These are phyloP conservation scores for Rickenella mellea DNA, from an alignment of 768 basidiomycete species.

Conservation along the genomic window DNA sequence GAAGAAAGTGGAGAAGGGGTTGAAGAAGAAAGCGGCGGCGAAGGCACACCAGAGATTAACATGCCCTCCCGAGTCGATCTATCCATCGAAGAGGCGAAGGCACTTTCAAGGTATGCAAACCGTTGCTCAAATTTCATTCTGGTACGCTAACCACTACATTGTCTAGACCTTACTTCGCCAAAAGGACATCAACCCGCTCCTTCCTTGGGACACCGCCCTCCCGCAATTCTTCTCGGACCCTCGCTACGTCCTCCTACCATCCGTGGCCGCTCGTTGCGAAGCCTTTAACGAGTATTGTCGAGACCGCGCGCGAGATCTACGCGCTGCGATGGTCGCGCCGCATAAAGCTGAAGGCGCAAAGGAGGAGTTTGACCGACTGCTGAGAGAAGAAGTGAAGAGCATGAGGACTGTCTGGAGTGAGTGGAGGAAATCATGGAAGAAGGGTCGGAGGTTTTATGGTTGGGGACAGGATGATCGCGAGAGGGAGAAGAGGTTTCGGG, in stretches of 20 bases:
- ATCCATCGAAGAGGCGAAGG: conserved; percentile 81
- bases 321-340: conserved; percentile 61
- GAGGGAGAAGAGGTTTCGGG: conserved; percentile 82
- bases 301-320: conserved; percentile 78
- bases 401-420: conserved; percentile 89
- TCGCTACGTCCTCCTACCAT: conserved; percentile 81
- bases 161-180: conserved; percentile 76
- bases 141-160: too few relatives aligned
- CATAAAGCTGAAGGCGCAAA: conserved; percentile 49
- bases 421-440: conserved; percentile 85
- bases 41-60: conserved; percentile 29
- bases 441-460: conserved; percentile 82
- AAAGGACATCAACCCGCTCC: conserved; percentile 85
- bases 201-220: conserved; percentile 91
- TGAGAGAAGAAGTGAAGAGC: conserved; percentile 76
- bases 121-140: too few relatives aligned
- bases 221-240: conserved; percentile 91
- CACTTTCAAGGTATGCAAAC: conserved; percentile 75
- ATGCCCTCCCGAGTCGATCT: conserved; percentile 75
- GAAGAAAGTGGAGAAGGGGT: not conserved
- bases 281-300: conserved; percentile 97
- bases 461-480: conserved; percentile 94
- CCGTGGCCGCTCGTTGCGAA: conserved; percentile 75
- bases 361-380: conserved; percentile 71
- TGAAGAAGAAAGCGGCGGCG: not conserved